A percentile compares a stretch with the other conserved stretches of the same genome.
These are phyloP conservation scores for Phellinidium pouzarii DNA, from an alignment of 1,284 basidiomycete genomes.

Conservation along the genomic window DNA sequence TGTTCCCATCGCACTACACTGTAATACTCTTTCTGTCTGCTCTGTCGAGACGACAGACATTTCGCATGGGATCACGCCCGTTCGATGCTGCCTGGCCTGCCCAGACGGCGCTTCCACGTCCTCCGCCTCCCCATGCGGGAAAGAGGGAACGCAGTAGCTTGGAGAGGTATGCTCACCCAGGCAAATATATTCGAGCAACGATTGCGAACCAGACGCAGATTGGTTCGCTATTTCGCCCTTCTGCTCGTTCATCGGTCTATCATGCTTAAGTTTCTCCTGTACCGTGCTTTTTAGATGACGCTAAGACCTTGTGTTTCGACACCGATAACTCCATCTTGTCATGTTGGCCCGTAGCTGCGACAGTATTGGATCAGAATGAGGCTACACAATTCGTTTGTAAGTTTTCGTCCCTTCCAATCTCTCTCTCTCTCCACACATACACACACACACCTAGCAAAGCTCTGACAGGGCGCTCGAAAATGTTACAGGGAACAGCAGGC, in stretches of 20 bases:
- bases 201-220: slow-evolving; percentile 37
- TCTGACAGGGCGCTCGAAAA: no score
- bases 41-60: no score
- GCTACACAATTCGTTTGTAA: slow-evolving; percentile 31
- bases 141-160: slow-evolving; percentile 26
- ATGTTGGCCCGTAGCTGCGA: slow-evolving; percentile 28
- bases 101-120: slow-evolving; percentile 30
- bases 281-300: slow-evolving; percentile 8
- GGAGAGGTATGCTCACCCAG: slow-evolving; percentile 20
- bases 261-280: slow-evolving; percentile 25
- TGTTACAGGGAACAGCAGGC: slow-evolving; percentile 43
- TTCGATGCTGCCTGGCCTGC: slow-evolving; percentile 33
- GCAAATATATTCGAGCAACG: slow-evolving; percentile 19
- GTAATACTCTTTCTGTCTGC: not conserved
- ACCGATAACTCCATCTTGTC: slow-evolving; percentile 27
- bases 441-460: no score
- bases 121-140: slow-evolving; percentile 22
- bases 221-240: slow-evolving; percentile 29
- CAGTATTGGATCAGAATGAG: slow-evolving; percentile 27
- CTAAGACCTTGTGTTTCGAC: slow-evolving; percentile 12
- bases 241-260: slow-evolving; percentile 23
- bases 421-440: slow-evolving; percentile 17
- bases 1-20: no score
- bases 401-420: slow-evolving; percentile 17
- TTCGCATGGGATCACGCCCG: slow-evolving; percentile 30